A percentile compares a stretch with the other conserved stretches of the same genome.
Conservation (phyloP, 257 asterid species). For the Solanum etuberosum region DNA sequence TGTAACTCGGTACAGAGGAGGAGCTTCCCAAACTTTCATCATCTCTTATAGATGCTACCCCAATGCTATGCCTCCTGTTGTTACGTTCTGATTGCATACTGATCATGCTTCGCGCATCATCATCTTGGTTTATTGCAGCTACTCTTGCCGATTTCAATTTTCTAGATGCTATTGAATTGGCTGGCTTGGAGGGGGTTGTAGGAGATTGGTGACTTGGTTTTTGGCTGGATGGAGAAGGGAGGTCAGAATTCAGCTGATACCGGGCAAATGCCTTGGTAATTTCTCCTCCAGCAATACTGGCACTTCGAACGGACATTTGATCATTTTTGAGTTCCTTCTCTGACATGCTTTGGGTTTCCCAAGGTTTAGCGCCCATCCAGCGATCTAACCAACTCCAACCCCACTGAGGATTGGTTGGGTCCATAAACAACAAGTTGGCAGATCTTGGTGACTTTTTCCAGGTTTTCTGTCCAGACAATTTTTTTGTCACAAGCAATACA, state of each 20-base stretch:
- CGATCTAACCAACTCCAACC: slow-evolving; percentile 99
- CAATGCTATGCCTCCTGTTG: slow-evolving; percentile 76
- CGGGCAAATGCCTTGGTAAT: slow-evolving; percentile 70
- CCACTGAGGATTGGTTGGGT: slow-evolving; percentile 96
- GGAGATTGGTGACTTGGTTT: slow-evolving; percentile 42
- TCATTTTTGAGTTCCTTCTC: slow-evolving; percentile 50
- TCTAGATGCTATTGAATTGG: slow-evolving; percentile 21
- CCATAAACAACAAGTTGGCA: slow-evolving; percentile 76
- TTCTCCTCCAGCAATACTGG: slow-evolving; percentile 35
- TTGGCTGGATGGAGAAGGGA: slow-evolving; percentile 37
- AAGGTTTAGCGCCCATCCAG: slow-evolving; percentile 83
- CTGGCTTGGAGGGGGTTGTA: slow-evolving; percentile 22
- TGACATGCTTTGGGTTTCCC: slow-evolving; percentile 30
- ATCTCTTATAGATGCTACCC: slow-evolving; percentile 70
- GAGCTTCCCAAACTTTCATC: slow-evolving; percentile 82
- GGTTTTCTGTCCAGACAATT: slow-evolving; percentile 45
- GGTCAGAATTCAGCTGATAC: slow-evolving; percentile 50
- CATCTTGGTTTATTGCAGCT: slow-evolving; percentile 51
- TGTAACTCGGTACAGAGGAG: slow-evolving; percentile 79
- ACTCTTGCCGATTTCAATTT: slow-evolving; percentile 60
- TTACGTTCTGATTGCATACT: slow-evolving; percentile 58
- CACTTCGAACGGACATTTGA: slow-evolving; percentile 31
- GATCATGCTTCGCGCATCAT: slow-evolving; percentile 53
- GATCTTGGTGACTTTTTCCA: slow-evolving; percentile 81
- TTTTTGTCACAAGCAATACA: background rate